Evolutionary conservation across 768 basidiomycete genomes (phyloP), one percentile per base, ranked within the genome.

Genomic region (Boletus speciosus): DNA sequence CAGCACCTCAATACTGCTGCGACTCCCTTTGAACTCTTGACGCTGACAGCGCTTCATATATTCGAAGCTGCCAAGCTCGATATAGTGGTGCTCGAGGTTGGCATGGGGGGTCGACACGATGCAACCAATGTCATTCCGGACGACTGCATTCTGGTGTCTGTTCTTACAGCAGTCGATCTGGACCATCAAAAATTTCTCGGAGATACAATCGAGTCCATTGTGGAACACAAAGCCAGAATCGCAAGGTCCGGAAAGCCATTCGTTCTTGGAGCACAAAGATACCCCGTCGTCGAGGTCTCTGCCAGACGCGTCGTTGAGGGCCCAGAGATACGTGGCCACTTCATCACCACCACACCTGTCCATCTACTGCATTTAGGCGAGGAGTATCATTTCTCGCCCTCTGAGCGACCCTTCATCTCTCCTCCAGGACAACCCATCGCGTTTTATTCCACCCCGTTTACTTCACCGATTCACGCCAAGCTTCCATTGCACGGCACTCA

Each of bases 121-220:
- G 96, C 97, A 19, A 99, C 97, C 3, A 99, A 99, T 66, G 79
- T 89, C 50, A 81, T 98, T 19, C 81, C 90, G 2, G 81, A 86
- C 42, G 75, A 79, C 1, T 74, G 74, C 47, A 80, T 95, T 39
- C 70, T 93, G 32, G 82, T 86, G 2, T 91, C 90, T n/a, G 88
- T 84, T 32, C 75, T 98, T 27, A 92, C 94, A 0, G 72, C 85
- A 3, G 90, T 98, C 21, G 95, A 93, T 69, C 74, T 98, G 40
- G 97, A 99, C 72, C 97, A 98, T 69, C 93, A 95, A 59, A 81
- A 81, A 4, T 93, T 96, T 66, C 78, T 99, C 25, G 97, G 97
- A 0, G 68, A 80, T 50, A 88, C 90, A 0, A 72, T 93, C 5
- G 75, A 74, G 12, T 80, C 76, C 29, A 98, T 98, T 51, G 82